Evolutionary conservation across 352 stramenopile species (phyloP).

Genomic region (Thraustotheca clavata): DNA sequence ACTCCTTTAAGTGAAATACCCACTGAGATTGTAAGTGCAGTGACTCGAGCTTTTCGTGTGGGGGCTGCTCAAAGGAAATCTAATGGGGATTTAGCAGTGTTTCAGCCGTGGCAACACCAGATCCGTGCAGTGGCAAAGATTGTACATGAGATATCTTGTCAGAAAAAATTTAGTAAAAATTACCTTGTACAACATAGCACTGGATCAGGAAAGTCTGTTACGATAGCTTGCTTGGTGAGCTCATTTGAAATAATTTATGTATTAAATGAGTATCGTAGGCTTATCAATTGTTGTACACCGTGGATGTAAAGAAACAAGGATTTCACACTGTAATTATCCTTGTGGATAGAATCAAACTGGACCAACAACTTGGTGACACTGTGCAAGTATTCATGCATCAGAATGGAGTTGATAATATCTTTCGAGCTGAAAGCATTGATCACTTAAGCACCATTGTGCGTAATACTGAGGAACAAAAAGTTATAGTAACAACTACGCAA

Average conservation of each 20-base stretch:
- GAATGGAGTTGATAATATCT: conserved; percentile 64
- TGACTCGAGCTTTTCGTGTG: conserved; percentile 13
- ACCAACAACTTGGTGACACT: conserved; percentile 64
- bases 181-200: conserved; percentile 79
- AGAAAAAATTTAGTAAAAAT: background rate
- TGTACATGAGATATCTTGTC: background rate
- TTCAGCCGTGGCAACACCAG: conserved; percentile 19
- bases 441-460: conserved; percentile 53
- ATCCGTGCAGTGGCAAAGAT: conserved; percentile 14
- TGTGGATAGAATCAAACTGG: conserved; percentile 74
- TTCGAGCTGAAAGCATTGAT: conserved; percentile 61
- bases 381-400: conserved; percentile 61
- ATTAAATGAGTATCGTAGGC: conserved; percentile 24
- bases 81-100: background rate
- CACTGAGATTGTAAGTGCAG: background rate
- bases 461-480: conserved; percentile 20
- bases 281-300: conserved; percentile 55
- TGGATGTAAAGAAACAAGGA: conserved; percentile 29
- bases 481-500: conserved; percentile 77
- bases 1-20: background rate
- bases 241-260: background rate
- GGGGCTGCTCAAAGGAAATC: conserved; percentile 2
- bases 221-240: conserved; percentile 51
- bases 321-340: conserved; percentile 76
- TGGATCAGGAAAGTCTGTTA: conserved; percentile 71